Conservation (phyloP, 2,329 filamentous ascomycete species). For the Aureobasidium pullulans region DNA sequence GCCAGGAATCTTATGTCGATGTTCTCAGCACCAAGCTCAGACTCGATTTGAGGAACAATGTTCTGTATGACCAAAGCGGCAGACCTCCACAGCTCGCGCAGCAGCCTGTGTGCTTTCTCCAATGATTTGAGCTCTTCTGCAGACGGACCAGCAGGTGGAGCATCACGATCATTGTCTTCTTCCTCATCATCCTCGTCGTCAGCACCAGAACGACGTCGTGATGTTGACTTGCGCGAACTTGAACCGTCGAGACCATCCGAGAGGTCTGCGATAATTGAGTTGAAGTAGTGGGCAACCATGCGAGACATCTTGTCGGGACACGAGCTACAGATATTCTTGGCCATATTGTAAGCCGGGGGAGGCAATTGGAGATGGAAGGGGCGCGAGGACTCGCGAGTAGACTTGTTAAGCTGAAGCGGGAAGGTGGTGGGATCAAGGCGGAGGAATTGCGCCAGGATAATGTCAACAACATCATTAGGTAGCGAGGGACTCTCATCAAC, state of each 20-base stretch:
- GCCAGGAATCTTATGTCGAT: constrained; percentile 77
- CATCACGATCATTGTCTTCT: constrained; percentile 35
- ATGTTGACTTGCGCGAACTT: constrained; percentile 51
- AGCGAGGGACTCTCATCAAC: constrained; percentile 79
- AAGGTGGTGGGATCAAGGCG: constrained; percentile 65
- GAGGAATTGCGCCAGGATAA: constrained; percentile 92
- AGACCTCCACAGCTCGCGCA: constrained; percentile 90
- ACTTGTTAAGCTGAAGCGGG: constrained; percentile 33
- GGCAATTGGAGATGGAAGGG: constrained; percentile 70
- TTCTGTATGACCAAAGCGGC: constrained; percentile 83
- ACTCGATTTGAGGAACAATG: constrained; percentile 87
- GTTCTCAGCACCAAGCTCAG: constrained; percentile 85
- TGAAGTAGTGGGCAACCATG: constrained; percentile 93
- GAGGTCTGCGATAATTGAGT: constrained; percentile 88
- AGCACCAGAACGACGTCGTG: constrained; percentile 26
- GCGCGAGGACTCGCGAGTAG: constrained; percentile 24
- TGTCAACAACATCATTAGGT: constrained; percentile 75
- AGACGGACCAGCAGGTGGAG: constrained; percentile 54
- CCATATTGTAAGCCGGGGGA: constrained; percentile 91
- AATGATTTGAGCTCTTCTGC: constrained; percentile 83
- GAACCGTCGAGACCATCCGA: constrained; percentile 31
- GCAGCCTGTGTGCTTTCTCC: constrained; percentile 77
- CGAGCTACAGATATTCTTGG: constrained; percentile 83
- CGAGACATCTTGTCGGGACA: constrained; percentile 92
- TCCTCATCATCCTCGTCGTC: constrained; percentile 39